These are phyloP conservation scores for Articulospora tetracladia DNA, from an alignment of 495 filamentous ascomycete species.

Conservation along the genomic window DNA sequence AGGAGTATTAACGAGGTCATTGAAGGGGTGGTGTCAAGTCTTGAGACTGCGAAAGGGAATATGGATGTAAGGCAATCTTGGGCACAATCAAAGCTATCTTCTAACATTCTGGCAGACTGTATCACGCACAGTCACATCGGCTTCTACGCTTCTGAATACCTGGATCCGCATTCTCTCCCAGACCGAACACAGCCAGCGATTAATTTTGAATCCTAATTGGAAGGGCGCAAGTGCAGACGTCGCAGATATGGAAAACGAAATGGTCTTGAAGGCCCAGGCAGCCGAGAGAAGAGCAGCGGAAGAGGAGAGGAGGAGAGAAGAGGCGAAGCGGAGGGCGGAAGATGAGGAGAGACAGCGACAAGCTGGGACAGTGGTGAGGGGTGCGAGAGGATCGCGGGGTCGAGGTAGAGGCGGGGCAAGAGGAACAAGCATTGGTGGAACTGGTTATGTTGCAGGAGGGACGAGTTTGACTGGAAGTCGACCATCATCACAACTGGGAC, in stretches of 20 bases:
- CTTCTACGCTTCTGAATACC: slow-evolving; percentile 90
- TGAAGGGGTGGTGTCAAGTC: slow-evolving; percentile 72
- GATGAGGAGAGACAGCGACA: slow-evolving; percentile 61
- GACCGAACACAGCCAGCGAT: slow-evolving; percentile 92
- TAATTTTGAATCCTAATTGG: slow-evolving; percentile 87
- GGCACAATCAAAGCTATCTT: neutral
- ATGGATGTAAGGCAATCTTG: slow-evolving; percentile 66
- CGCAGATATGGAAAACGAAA: slow-evolving; percentile 76
- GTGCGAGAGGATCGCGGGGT: slow-evolving; percentile 35
- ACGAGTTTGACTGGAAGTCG: slow-evolving; percentile 15
- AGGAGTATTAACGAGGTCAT: slow-evolving; percentile 83
- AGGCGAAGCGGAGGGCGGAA: slow-evolving; percentile 62
- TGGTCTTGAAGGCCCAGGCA: slow-evolving; percentile 62
- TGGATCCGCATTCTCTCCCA: slow-evolving; percentile 95
- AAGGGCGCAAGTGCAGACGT: slow-evolving; percentile 84
- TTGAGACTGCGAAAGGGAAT: slow-evolving; percentile 80
- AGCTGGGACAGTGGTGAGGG: slow-evolving; percentile 38
- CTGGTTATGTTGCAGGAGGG: slow-evolving; percentile 44
- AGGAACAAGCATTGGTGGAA: slow-evolving; percentile 36
- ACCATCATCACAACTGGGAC: slow-evolving; percentile 18
- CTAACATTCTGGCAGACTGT: slow-evolving; percentile 60
- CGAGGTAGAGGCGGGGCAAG: slow-evolving; percentile 41
- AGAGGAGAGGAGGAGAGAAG: slow-evolving; percentile 70
- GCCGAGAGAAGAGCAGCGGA: slow-evolving; percentile 70
- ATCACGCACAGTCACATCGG: slow-evolving; percentile 75